phyloP scores from a whole-genome alignment of 805 yeast genomes.

The Myxozyma lipomycoides region DNA sequence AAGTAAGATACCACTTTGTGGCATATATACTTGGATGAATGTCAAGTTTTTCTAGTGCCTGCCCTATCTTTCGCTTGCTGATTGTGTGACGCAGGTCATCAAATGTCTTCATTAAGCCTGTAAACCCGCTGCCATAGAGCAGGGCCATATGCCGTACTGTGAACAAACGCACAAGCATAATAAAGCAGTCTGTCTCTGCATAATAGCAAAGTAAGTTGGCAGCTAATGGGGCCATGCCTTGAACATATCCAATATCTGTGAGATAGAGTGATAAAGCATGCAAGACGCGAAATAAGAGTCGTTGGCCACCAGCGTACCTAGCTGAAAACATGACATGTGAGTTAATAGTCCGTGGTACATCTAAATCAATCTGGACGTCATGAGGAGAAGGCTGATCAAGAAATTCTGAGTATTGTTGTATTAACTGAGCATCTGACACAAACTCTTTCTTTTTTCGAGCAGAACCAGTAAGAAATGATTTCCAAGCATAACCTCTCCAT shows the following conservation, averaged over 20 bases:
- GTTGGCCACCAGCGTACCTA: slow-evolving; percentile 29
- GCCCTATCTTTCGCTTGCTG: slow-evolving; percentile 7
- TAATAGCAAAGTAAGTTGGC: slow-evolving; percentile 41
- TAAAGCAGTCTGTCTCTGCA: slow-evolving; percentile 23
- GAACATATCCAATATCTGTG: slow-evolving; percentile 36
- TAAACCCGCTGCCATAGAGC: slow-evolving; percentile 22
- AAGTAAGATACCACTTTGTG: slow-evolving; percentile 29
- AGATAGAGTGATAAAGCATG: slow-evolving; percentile 26
- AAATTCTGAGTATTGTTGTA: background rate
- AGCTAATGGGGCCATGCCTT: slow-evolving; percentile 42
- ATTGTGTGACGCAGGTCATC: slow-evolving; percentile 10
- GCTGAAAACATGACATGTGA: slow-evolving; percentile 27
- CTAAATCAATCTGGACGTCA: slow-evolving; percentile 29
- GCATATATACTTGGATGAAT: slow-evolving; percentile 25
- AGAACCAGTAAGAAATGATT: slow-evolving; percentile 20
- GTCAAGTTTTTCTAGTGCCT: slow-evolving; percentile 8
- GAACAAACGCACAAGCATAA: slow-evolving; percentile 21
- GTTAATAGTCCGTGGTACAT: slow-evolving; percentile 28
- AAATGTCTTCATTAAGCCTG: slow-evolving; percentile 19
- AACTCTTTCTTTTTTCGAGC: slow-evolving; percentile 4
- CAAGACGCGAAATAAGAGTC: slow-evolving; percentile 27
- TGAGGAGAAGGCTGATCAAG: slow-evolving; percentile 14
- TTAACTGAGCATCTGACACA: slow-evolving; percentile 4
- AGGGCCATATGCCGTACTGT: slow-evolving; percentile 9
- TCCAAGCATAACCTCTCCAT: slow-evolving; percentile 28